These are phyloP conservation scores for Fusarium pilosicola DNA, from an alignment of 2,329 filamentous ascomycete species.

Conservation along the genomic window DNA sequence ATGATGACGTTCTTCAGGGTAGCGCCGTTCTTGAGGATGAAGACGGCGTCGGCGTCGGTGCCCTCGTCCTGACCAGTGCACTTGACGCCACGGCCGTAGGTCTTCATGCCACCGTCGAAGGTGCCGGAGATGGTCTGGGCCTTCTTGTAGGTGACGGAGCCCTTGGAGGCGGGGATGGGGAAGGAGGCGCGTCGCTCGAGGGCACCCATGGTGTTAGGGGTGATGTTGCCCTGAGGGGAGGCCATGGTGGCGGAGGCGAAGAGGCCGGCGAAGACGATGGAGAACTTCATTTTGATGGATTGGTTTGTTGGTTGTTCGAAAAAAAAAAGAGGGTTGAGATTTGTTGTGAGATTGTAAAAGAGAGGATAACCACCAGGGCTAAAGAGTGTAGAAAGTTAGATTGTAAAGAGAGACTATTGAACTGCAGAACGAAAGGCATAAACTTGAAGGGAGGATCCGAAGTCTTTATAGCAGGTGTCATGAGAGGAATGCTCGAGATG, in stretches of 20 bases:
- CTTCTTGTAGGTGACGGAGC: constrained; percentile 40
- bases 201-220: constrained; percentile 41
- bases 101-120: constrained; percentile 39
- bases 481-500: background rate
- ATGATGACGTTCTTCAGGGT: constrained; percentile 41
- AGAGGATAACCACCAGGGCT: constrained; percentile 42
- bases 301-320: background rate
- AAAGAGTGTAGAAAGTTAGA: constrained; percentile 31
- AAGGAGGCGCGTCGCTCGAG: constrained; percentile 40
- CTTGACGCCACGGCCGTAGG: constrained; percentile 37
- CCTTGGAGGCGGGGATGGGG: constrained; percentile 41
- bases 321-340: background rate
- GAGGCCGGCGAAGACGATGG: constrained; percentile 35
- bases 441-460: background rate
- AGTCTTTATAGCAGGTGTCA: constrained; percentile 9
- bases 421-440: background rate
- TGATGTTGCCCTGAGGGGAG: constrained; percentile 37
- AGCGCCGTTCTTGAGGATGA: constrained; percentile 39
- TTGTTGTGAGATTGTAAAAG: constrained; percentile 20
- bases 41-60: constrained; percentile 30
- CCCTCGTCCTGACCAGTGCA: constrained; percentile 36
- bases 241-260: constrained; percentile 36
- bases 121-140: constrained; percentile 25
- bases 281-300: constrained; percentile 41
- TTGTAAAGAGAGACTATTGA: constrained; percentile 17